These are phyloP conservation scores for Bolboschoenus planiculmis DNA, from an alignment of 176 grass and related monocot species.

Conservation along the genomic window DNA sequence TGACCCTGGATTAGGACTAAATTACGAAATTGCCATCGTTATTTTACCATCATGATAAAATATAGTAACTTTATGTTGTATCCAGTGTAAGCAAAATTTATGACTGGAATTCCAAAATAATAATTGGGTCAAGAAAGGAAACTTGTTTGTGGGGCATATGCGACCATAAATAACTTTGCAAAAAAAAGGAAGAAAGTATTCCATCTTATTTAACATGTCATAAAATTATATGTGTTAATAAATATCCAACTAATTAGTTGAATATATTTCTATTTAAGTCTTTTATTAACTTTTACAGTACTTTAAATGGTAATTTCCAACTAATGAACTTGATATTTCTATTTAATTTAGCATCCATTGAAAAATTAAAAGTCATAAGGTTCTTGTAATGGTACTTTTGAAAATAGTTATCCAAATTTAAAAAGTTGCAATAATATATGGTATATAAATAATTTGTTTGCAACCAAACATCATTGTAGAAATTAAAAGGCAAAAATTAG, in stretches of 20 bases:
- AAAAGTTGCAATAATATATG: not conserved
- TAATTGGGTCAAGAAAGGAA: not conserved
- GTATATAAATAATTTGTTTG: not conserved
- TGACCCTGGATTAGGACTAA: not conserved
- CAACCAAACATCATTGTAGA: not conserved
- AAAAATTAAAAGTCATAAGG: not conserved
- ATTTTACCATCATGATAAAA: too few species aligned
- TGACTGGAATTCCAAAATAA: not conserved
- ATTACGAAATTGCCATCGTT: conserved; percentile 7
- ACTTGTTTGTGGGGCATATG: not conserved
- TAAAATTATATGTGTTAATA: not conserved
- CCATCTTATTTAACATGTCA: not conserved
- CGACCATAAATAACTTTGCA: not conserved
- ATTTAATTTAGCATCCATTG: not conserved
- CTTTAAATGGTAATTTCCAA: not conserved
- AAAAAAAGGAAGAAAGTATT: not conserved
- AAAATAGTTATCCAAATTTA: not conserved
- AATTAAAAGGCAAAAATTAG: not conserved
- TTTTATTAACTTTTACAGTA: not conserved
- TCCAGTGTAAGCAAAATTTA: not conserved
- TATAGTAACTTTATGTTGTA: not conserved
- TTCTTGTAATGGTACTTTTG: not conserved
- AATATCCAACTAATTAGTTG: conserved; percentile 4
- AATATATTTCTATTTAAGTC: not conserved
- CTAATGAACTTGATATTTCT: not conserved